Evolutionary conservation across 345 rosid genomes (phyloP), one percentile per base, ranked within the genome.

Genomic region (Populus tremula): DNA sequence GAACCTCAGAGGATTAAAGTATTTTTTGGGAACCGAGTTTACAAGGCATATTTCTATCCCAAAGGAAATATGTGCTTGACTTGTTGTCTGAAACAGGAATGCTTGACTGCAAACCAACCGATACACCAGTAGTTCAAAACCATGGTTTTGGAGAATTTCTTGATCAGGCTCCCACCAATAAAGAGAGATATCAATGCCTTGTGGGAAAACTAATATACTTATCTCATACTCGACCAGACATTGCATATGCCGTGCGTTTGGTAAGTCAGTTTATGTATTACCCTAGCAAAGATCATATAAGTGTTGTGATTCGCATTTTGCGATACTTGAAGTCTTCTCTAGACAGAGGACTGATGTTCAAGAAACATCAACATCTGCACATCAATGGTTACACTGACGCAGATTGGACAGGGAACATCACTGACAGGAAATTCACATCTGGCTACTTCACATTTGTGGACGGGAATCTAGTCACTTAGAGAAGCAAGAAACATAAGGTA

Each of bases 281-380:
- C 23, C 25, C 25, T 6, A 54, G 11, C 20, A 23, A 54, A 54
- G 61, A 7, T 0, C 25, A 7, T 1, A 53, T 53, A 11, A 3
- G 5, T 6, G 61, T 1, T 18, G 0, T 20, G 1, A 0, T 54
- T 1, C 4, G 3, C 1, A 54, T 54, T 0, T 20, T 20, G 1
- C 5, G 25, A 20, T 54, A 54, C 0, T 20, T 54, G 4, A 54
- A 54, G 61, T 8, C 61, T 0, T 20, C 25, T 54, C 25, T 0
- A 54, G 0, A 1, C 5, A 54, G 2, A 21, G 25, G 25, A 9
- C 9, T 20, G 6, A 20, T 54, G 25, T 54, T 54, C 0, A 20
- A 1, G 3, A 54, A 53, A 23, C 0, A 54, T 2, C 20, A 54
- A 3, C 61, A 54, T 9, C 23, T 54, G 0, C 20, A 54, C 10